A percentile compares a stretch with the other conserved stretches of the same genome.
phyloP scores from a whole-genome alignment of 768 basidiomycete species.

The Russula lepida region DNA sequence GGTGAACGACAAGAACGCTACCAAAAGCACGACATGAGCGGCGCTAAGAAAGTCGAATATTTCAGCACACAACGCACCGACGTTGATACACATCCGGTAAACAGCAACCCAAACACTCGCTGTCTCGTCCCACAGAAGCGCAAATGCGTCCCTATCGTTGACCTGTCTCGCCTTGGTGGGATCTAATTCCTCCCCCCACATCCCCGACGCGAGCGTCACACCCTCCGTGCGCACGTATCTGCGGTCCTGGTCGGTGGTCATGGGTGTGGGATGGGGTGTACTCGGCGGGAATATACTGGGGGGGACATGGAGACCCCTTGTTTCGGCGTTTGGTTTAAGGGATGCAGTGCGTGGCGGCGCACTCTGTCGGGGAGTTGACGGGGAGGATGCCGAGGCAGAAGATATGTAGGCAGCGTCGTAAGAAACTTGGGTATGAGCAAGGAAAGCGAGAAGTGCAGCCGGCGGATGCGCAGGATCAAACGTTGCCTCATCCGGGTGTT shows the following conservation, averaged over 20 bases:
- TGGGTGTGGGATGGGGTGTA: conserved; percentile 80
- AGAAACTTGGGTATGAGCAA: conserved; percentile 66
- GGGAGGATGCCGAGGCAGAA: conserved; percentile 29
- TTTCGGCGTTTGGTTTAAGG: conserved; percentile 26
- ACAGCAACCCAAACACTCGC: conserved; percentile 69
- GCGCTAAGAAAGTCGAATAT: neutral
- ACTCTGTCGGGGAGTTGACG: conserved; percentile 30
- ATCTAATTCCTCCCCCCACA: conserved; percentile 64
- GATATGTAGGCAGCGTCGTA: conserved; percentile 79
- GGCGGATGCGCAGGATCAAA: conserved; percentile 27
- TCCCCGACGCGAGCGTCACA: conserved; percentile 55
- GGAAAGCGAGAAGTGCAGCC: conserved; percentile 43
- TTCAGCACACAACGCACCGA: conserved; percentile 47
- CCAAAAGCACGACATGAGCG: neutral
- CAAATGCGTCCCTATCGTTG: conserved; percentile 42
- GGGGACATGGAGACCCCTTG: conserved; percentile 12
- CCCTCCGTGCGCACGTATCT: conserved; percentile 76
- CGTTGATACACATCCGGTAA: conserved; percentile 66
- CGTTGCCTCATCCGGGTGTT: conserved; percentile 31
- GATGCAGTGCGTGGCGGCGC: conserved; percentile 46
- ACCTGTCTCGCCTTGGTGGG: conserved; percentile 22
- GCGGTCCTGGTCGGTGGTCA: conserved; percentile 60
- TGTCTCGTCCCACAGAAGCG: conserved; percentile 54
- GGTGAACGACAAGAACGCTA: conserved; percentile 47
- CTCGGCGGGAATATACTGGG: conserved; percentile 72